Evolutionary conservation across 768 basidiomycete genomes (phyloP), one percentile per base, ranked within the genome.

Genomic region (Leccinum barrowsii): DNA sequence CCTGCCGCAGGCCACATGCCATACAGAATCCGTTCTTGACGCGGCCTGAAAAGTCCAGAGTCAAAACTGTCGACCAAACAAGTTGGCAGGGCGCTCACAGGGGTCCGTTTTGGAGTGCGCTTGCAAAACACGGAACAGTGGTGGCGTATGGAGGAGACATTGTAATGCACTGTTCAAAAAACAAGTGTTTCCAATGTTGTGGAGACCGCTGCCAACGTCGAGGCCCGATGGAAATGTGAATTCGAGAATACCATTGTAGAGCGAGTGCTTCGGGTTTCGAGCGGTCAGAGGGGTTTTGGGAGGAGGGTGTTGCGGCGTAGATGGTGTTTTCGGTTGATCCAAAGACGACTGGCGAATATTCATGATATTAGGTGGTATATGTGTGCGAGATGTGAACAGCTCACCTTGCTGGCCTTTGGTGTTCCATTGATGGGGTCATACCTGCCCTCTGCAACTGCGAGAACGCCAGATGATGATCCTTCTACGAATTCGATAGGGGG

Each of bases 161-260:
- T 99, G 97, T 51, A 98, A 75, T 21, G 89, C 91, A 63, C 93
- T 94, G 72, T 99, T 99, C 65, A 98, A 77, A 73, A 96, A 99
- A 74, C 97, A 99, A 2, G 93, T 96, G 69, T 98, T 98, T 49
- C 92, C 93, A 26, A 77, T 87, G 73, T 98, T 98, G 67, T 83
- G 79, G 49, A 98, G 76, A 1, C 94, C 94, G 52, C 69, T 73
- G 42, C 83, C 89, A 52, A 81, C 70, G 54, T 67, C 75, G 52
- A 68, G 78, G 13, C 69, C 72, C 22, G 70, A 54, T 1, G 88
- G 87, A 87, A 88, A 92, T 44, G 84, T 68, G 48, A 79, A 74
- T 63, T 89, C 86, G 52, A 92, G 79, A 35, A 79, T 73, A 50
- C 79, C 77, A 21, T 76, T 72, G 65, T 83, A 80, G 19, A 89